A percentile compares a stretch with the other conserved stretches of the same genome.
These are phyloP conservation scores for Phaffia rhodozyma DNA, from an alignment of 1,284 basidiomycete species.

Conservation along the genomic window DNA sequence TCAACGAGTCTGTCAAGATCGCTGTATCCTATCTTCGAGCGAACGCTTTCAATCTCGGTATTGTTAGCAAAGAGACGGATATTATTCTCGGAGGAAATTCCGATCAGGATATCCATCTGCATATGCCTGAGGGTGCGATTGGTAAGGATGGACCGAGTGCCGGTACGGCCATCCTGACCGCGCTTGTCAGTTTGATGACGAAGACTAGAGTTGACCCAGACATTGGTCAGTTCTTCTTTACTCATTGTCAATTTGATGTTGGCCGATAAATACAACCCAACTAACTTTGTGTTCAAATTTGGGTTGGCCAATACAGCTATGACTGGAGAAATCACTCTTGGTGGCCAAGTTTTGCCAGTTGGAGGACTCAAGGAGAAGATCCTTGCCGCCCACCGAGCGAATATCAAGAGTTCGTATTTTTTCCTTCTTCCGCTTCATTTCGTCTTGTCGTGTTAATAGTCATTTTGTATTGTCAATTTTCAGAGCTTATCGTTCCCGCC, in stretches of 20 bases:
- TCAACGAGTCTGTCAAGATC: conserved; percentile 89
- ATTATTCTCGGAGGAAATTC: conserved; percentile 53
- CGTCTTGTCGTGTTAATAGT: neutral
- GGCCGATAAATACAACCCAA: neutral
- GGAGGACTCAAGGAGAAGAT: conserved; percentile 94
- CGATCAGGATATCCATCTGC: conserved; percentile 76
- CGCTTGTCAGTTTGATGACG: conserved; percentile 82
- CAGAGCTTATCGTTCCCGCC: conserved; percentile 59
- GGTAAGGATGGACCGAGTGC: conserved; percentile 97
- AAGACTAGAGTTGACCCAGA: conserved; percentile 69
- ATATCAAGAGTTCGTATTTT: conserved; percentile 59
- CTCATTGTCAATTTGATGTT: neutral
- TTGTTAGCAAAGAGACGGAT: conserved; percentile 57
- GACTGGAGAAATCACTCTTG: conserved; percentile 88
- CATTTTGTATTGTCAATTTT: neutral
- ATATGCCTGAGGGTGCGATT: conserved; percentile 94
- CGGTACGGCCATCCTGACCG: conserved; percentile 81
- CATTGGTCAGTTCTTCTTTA: conserved; percentile 50
- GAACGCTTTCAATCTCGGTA: conserved; percentile 76
- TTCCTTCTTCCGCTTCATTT: neutral
- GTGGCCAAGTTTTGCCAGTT: conserved; percentile 83
- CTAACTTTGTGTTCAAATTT: conserved; percentile 9
- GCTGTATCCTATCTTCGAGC: conserved; percentile 86
- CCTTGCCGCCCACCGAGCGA: conserved; percentile 81
- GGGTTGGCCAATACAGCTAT: conserved; percentile 49